Conservation (phyloP, 257 asterid species). For the Solanum appendiculatum region DNA sequence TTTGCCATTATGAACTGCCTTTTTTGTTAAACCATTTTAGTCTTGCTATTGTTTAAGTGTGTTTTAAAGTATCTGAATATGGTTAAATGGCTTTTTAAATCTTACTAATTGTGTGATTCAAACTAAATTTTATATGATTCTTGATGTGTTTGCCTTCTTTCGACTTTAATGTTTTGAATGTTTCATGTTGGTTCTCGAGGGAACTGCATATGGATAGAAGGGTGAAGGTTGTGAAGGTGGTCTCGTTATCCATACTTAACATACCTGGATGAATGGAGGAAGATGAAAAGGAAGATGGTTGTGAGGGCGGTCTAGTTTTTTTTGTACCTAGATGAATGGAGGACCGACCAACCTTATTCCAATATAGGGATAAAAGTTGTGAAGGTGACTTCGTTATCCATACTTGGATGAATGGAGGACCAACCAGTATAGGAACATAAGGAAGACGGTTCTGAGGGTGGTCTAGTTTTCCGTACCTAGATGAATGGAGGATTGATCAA, state of each 20-base stretch:
- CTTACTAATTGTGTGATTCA: neutral
- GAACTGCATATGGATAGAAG: neutral
- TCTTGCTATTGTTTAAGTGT: neutral
- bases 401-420: too few relatives aligned
- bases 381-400: neutral
- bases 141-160: neutral
- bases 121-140: neutral
- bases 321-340: too few relatives aligned
- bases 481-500: neutral
- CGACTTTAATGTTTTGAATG: neutral
- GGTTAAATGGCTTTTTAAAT: neutral
- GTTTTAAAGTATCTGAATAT: neutral
- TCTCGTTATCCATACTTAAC: neutral
- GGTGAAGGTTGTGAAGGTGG: neutral
- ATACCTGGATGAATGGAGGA: too few relatives aligned
- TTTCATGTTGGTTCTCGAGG: neutral
- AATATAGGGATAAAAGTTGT: neutral
- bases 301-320: too few relatives aligned
- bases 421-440: too few relatives aligned
- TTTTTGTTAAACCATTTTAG: too few relatives aligned
- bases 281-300: neutral
- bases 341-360: neutral
- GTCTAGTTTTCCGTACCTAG: neutral
- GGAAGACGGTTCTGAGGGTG: neutral
- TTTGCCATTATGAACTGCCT: neutral